Percentiles rank a stretch among this genome's conserved stretches.
Conservation (phyloP, 352 stramenopile genomes). For the Phytopythium chamaehyphon region DNA sequence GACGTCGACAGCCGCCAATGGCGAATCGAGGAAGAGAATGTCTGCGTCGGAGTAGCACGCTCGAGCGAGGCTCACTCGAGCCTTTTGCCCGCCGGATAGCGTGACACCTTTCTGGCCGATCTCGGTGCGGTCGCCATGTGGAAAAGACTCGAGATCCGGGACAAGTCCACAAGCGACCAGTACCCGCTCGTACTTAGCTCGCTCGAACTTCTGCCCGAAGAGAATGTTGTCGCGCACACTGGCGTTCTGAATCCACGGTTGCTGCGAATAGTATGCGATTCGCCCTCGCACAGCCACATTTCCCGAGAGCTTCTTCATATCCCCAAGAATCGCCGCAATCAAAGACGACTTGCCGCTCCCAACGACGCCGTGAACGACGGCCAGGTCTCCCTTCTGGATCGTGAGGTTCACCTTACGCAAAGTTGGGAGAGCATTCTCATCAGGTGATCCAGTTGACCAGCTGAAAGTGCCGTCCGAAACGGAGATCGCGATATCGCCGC, state of each 20-base stretch:
- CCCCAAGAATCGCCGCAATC: constrained; percentile 41
- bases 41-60: constrained; percentile 40
- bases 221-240: constrained; percentile 90
- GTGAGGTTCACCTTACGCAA: constrained; percentile 34
- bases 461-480: constrained; percentile 31
- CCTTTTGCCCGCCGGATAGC: constrained; percentile 89
- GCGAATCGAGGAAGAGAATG: constrained; percentile 85
- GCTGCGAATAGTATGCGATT: constrained; percentile 59
- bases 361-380: constrained; percentile 45
- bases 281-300: constrained; percentile 29
- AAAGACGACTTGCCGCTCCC: constrained; percentile 59
- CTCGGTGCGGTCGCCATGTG: constrained; percentile 83
- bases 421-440: constrained; percentile 4
- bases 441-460: constrained; percentile 10
- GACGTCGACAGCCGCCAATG: constrained; percentile 86
- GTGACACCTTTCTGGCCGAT: constrained; percentile 94
- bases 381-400: constrained; percentile 41
- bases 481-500: constrained; percentile 24
- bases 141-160: constrained; percentile 72
- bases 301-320: constrained; percentile 77
- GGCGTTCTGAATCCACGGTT: constrained; percentile 90
- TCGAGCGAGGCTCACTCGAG: constrained; percentile 41
- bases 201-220: constrained; percentile 57
- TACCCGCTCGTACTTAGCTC: constrained; percentile 24
- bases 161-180: constrained; percentile 60